Conservation (phyloP, 2,329 filamentous ascomycete species). For the Botrytis byssoidea region DNA sequence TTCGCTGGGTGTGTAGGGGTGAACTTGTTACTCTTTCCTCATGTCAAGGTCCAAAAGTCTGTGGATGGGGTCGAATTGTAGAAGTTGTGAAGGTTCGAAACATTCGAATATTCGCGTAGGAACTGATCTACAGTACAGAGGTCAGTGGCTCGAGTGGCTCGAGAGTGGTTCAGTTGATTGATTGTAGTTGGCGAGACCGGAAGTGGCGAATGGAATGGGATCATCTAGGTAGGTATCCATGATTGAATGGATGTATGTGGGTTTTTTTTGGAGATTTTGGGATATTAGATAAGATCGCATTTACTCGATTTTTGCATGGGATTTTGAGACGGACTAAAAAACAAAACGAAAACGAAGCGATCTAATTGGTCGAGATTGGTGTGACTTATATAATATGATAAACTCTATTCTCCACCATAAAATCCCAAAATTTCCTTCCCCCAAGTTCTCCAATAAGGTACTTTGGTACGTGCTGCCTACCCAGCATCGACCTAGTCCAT, state of each 20-base stretch:
- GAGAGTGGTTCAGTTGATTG: not conserved
- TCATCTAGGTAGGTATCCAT: not conserved
- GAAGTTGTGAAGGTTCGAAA: not conserved
- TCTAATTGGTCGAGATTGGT: not conserved
- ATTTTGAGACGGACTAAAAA: not conserved
- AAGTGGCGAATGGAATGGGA: constrained; percentile 13
- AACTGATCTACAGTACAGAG: constrained; percentile 1
- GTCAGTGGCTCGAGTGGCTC: not conserved
- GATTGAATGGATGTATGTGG: not conserved
- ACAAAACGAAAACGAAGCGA: not conserved
- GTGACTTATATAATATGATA: not conserved
- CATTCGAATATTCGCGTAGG: constrained; percentile 1
- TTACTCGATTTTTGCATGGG: not conserved
- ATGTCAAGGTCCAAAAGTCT: not conserved
- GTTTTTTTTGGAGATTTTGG: not conserved
- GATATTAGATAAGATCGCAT: constrained; percentile 12
- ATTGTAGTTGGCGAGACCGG: constrained; percentile 3
- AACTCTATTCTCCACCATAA: not conserved
- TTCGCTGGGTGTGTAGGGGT: not conserved
- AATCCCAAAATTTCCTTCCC: not conserved
- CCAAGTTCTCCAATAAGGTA: not conserved
- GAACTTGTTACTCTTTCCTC: not conserved
- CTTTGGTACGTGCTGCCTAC: not conserved
- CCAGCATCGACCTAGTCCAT: not conserved
- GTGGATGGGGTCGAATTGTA: not conserved